phyloP scores from a whole-genome alignment of 2,329 filamentous ascomycete genomes.

The Clonostachys byssicola region DNA sequence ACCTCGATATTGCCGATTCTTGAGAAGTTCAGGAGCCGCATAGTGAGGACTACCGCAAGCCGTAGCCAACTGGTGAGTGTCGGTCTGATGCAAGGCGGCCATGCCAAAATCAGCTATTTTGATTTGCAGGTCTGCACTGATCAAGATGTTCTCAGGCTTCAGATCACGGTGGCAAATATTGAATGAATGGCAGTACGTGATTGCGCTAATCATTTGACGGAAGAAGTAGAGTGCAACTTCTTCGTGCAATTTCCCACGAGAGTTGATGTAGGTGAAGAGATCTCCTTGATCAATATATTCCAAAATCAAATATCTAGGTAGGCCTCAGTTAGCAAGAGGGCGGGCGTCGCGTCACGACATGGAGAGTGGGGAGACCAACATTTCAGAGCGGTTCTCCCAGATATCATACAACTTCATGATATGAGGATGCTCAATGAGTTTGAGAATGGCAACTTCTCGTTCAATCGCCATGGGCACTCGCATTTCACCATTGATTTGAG shows the following conservation, averaged over 20 bases:
- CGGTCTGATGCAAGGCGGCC: conserved; percentile 84
- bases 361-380: conserved; percentile 52
- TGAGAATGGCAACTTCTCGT: conserved; percentile 94
- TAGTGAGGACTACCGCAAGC: conserved; percentile 97
- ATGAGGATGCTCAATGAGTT: conserved; percentile 90
- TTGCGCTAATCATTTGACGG: conserved; percentile 86
- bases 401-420: conserved; percentile 94
- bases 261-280: conserved; percentile 81
- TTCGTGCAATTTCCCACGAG: conserved; percentile 70
- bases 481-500: conserved; percentile 55
- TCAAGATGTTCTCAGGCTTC: conserved; percentile 94
- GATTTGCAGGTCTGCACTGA: conserved; percentile 71
- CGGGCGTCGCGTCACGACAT: not conserved
- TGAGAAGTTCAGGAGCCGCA: conserved; percentile 87
- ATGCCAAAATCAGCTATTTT: conserved; percentile 98
- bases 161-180: conserved; percentile 95
- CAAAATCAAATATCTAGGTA: conserved; percentile 81
- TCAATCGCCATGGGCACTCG: conserved; percentile 86
- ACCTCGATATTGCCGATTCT: conserved; percentile 73
- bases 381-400: conserved; percentile 93
- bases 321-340: not conserved
- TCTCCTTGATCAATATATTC: conserved; percentile 82
- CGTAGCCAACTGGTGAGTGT: conserved; percentile 74
- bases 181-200: conserved; percentile 90
- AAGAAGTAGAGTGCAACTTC: conserved; percentile 81